Percentiles rank a stretch among this genome's conserved stretches.
These are phyloP conservation scores for Kodamaea nitidulidarum DNA, from an alignment of 805 yeast genomes.

Conservation along the genomic window DNA sequence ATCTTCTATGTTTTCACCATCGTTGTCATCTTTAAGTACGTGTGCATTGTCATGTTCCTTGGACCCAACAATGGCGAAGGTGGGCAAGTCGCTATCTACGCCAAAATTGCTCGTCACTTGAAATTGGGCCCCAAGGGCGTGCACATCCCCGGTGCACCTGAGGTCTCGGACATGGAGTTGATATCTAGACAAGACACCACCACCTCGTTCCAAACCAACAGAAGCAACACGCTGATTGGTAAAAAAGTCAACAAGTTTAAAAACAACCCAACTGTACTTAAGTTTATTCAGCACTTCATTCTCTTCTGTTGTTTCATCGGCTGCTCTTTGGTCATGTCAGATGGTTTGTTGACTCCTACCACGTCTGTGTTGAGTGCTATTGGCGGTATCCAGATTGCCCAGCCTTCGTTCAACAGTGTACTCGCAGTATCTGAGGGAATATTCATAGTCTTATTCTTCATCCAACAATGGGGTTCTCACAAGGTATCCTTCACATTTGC, in stretches of 20 bases:
- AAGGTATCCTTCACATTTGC: slow-evolving; percentile 48
- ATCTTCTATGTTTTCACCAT: slow-evolving; percentile 54
- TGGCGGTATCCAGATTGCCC: slow-evolving; percentile 52
- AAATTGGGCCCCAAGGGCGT: slow-evolving; percentile 46
- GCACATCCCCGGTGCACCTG: slow-evolving; percentile 37
- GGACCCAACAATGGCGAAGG: slow-evolving; percentile 63
- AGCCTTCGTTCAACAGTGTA: slow-evolving; percentile 41
- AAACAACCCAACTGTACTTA: slow-evolving; percentile 23
- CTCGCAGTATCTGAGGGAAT: slow-evolving; percentile 50
- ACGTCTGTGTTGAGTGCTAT: slow-evolving; percentile 58
- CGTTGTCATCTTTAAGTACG: slow-evolving; percentile 50
- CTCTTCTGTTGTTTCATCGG: slow-evolving; percentile 47
- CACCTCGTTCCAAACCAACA: slow-evolving; percentile 19
- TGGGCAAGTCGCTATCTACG: slow-evolving; percentile 61
- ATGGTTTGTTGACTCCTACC: slow-evolving; percentile 61
- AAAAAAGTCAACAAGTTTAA: slow-evolving; percentile 14
- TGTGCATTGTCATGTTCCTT: slow-evolving; percentile 41
- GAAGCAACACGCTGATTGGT: slow-evolving; percentile 10
- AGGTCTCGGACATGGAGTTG: slow-evolving; percentile 25
- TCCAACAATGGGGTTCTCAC: slow-evolving; percentile 50
- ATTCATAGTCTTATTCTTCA: slow-evolving; percentile 40
- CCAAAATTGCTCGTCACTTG: slow-evolving; percentile 49
- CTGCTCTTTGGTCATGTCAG: slow-evolving; percentile 54
- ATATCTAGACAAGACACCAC: slow-evolving; percentile 38
- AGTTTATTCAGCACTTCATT: slow-evolving; percentile 29